Conservation (phyloP, 805 yeast genomes). For the Yamadazyma kitorensis region DNA sequence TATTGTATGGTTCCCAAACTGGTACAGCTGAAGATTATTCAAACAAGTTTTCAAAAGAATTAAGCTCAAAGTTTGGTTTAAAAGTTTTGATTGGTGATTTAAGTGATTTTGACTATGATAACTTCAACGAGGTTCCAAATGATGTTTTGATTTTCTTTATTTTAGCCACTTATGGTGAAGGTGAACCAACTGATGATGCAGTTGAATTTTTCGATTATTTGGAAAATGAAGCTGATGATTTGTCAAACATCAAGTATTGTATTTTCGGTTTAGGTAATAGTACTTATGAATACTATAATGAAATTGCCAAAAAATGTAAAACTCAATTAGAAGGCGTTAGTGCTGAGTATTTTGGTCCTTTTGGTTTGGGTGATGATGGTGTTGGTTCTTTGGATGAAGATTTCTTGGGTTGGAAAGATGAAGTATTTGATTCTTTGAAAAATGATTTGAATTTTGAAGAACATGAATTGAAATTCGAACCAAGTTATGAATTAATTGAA, state of each 20-base stretch:
- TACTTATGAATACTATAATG: conserved; percentile 89
- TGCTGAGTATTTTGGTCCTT: conserved; percentile 68
- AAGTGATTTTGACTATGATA: conserved; percentile 84
- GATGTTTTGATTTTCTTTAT: conserved; percentile 63
- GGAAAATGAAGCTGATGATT: conserved; percentile 52
- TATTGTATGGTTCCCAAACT: conserved; percentile 93
- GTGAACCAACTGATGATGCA: conserved; percentile 98
- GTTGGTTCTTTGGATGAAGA: conserved; percentile 94
- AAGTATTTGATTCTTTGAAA: conserved; percentile 62
- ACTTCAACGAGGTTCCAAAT: conserved; percentile 59
- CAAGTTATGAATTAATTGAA: conserved; percentile 51
- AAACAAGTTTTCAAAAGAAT: conserved; percentile 83
- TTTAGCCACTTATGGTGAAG: conserved; percentile 96
- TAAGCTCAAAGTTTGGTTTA: conserved; percentile 75
- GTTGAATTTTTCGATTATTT: conserved; percentile 70
- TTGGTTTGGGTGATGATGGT: conserved; percentile 95
- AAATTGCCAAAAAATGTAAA: conserved; percentile 64
- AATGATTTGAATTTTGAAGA: conserved; percentile 67
- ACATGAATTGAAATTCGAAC: conserved; percentile 75
- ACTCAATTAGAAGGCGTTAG: conserved; percentile 57
- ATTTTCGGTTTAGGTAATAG: conserved; percentile 93
- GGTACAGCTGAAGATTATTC: conserved; percentile 99
- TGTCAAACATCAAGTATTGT: conserved; percentile 61
- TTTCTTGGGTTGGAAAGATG: conserved; percentile 88
- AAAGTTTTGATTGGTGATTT: conserved; percentile 83